phyloP scores from a whole-genome alignment of 1,139 yeast genomes.

The Lodderomyces pseudojiufengensis region DNA sequence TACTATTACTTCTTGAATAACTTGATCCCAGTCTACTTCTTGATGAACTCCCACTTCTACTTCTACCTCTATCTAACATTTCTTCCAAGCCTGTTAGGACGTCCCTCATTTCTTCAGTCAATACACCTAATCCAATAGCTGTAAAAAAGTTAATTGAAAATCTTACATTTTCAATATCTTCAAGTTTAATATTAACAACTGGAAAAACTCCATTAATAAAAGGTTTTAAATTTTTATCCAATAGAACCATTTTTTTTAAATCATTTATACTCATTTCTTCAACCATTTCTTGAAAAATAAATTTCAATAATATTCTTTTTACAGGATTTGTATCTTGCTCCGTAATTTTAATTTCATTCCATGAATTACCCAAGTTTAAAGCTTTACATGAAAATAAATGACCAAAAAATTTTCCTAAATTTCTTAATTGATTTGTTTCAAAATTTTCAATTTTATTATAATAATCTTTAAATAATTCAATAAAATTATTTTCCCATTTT shows the following conservation, averaged over 20 bases:
- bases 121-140: constrained; percentile 81
- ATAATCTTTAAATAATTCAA: constrained; percentile 49
- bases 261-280: constrained; percentile 67
- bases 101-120: constrained; percentile 80
- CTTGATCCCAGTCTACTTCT: constrained; percentile 8
- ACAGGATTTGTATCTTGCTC: constrained; percentile 77
- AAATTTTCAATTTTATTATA: constrained; percentile 60
- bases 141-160: constrained; percentile 90
- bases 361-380: constrained; percentile 42
- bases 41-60: constrained; percentile 17
- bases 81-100: constrained; percentile 28
- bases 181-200: constrained; percentile 35
- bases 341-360: constrained; percentile 61
- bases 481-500: constrained; percentile 58
- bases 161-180: constrained; percentile 55
- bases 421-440: constrained; percentile 72
- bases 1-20: constrained; percentile 14
- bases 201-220: constrained; percentile 50
- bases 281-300: constrained; percentile 74
- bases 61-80: constrained; percentile 14
- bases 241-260: constrained; percentile 46
- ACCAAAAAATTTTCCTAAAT: constrained; percentile 84
- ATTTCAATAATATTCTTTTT: constrained; percentile 76
- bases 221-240: constrained; percentile 44
- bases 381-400: constrained; percentile 72